phyloP scores from a whole-genome alignment of 306 rosid genomes.

The Acacia acuminata region DNA sequence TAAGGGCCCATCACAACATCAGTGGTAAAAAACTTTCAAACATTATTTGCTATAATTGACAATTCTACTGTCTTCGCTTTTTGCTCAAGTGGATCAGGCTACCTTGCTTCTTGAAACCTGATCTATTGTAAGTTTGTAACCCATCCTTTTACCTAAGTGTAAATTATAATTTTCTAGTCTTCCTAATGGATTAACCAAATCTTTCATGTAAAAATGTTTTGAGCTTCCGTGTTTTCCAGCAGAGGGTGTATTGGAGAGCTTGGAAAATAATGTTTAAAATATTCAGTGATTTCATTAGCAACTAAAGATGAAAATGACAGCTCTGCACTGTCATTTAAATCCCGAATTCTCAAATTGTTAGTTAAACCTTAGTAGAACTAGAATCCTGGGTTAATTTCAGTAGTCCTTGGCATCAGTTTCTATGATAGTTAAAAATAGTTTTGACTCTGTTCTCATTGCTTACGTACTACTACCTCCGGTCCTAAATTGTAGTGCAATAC shows the following conservation, averaged over 20 bases:
- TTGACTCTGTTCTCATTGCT: neutral
- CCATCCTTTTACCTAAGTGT: neutral
- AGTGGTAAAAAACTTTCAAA: neutral
- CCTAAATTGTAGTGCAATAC: too few relatives aligned
- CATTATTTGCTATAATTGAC: neutral
- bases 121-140: neutral
- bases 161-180: neutral
- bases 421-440: neutral
- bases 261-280: neutral
- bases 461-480: too few relatives aligned
- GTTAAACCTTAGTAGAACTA: neutral
- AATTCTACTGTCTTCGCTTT: neutral
- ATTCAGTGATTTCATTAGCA: neutral
- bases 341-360: neutral
- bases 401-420: neutral
- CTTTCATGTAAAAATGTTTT: slow-evolving; percentile 8
- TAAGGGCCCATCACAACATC: neutral
- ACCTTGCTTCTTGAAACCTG: neutral
- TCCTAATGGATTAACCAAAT: neutral
- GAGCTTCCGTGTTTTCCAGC: neutral
- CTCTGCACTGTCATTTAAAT: neutral
- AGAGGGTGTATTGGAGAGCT: neutral
- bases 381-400: neutral
- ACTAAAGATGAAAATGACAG: neutral
- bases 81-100: neutral